Evolutionary conservation across 805 yeast genomes (phyloP).

Genomic region (Starmerella etchellsii): DNA sequence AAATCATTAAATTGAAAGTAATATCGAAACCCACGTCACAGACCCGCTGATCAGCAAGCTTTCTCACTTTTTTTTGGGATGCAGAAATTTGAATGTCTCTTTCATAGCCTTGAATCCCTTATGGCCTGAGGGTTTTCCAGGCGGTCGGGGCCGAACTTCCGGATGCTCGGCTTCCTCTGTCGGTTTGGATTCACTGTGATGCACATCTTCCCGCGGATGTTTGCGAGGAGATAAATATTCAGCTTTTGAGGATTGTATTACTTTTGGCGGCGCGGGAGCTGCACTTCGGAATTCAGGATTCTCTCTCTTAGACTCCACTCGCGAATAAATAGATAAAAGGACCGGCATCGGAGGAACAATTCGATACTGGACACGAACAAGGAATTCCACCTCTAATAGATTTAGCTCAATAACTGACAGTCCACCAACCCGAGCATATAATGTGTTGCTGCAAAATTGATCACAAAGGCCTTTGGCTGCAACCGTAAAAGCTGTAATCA

Average conservation of each 20-base stretch:
- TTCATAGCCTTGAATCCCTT: conserved; percentile 17
- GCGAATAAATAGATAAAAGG: conserved; percentile 27
- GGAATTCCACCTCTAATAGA: conserved; percentile 76
- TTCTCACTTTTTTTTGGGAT: conserved; percentile 12
- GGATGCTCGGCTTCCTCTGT: not conserved
- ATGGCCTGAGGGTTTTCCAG: conserved; percentile 8
- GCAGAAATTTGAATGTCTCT: conserved; percentile 15
- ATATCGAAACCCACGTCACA: not conserved
- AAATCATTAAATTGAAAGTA: too few relatives aligned
- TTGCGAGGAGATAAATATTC: too few relatives aligned
- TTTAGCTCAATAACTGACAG: conserved; percentile 48
- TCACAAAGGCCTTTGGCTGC: conserved; percentile 67
- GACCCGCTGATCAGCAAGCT: conserved; percentile 8
- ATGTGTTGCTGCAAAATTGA: conserved; percentile 83
- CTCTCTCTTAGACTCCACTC: conserved; percentile 22
- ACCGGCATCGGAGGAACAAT: conserved; percentile 40
- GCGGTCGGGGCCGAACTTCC: conserved; percentile 3
- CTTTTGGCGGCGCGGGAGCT: too few relatives aligned
- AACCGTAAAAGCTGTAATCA: conserved; percentile 79
- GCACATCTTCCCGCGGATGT: conserved; percentile 9
- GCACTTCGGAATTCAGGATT: not conserved
- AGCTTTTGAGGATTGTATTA: too few relatives aligned
- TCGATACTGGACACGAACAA: conserved; percentile 65
- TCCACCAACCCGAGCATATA: conserved; percentile 94
- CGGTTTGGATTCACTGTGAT: not conserved